Evolutionary conservation across 495 filamentous ascomycete species (phyloP).

Genomic region (Aspergillus hancockii): DNA sequence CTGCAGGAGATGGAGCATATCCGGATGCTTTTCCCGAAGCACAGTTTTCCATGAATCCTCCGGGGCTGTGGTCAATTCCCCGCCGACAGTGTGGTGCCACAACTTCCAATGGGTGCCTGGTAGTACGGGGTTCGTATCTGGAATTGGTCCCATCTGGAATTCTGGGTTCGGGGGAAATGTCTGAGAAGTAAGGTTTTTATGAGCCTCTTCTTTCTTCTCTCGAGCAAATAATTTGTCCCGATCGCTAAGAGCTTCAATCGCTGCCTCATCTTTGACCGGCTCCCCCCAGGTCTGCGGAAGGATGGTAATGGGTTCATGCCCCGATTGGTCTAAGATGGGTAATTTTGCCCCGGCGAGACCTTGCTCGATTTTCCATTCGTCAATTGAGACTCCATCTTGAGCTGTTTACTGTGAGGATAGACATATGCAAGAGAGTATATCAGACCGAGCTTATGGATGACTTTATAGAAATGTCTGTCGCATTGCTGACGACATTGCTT

Average conservation of each 20-base stretch:
- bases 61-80: constrained; percentile 46
- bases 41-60: constrained; percentile 61
- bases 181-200: constrained; percentile 55
- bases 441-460: neutral
- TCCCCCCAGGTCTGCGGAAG: constrained; percentile 21
- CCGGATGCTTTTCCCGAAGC: constrained; percentile 58
- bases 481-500: neutral
- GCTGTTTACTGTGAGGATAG: neutral
- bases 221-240: constrained; percentile 34
- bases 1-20: constrained; percentile 69
- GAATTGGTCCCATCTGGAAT: constrained; percentile 61
- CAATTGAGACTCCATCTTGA: constrained; percentile 26
- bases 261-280: constrained; percentile 37
- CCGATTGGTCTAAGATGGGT: constrained; percentile 50
- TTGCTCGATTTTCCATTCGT: constrained; percentile 58
- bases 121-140: constrained; percentile 62
- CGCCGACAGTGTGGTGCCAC: constrained; percentile 61
- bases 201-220: constrained; percentile 57
- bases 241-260: constrained; percentile 34
- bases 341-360: constrained; percentile 47
- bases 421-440: neutral
- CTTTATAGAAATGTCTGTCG: neutral
- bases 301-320: constrained; percentile 25
- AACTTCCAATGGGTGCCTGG: constrained; percentile 63
- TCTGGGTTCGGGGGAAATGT: constrained; percentile 59